Percentiles rank a stretch among this genome's conserved stretches.
Evolutionary conservation across 148 eudicot species (phyloP).

Genomic region (Simmondsia chinensis): DNA sequence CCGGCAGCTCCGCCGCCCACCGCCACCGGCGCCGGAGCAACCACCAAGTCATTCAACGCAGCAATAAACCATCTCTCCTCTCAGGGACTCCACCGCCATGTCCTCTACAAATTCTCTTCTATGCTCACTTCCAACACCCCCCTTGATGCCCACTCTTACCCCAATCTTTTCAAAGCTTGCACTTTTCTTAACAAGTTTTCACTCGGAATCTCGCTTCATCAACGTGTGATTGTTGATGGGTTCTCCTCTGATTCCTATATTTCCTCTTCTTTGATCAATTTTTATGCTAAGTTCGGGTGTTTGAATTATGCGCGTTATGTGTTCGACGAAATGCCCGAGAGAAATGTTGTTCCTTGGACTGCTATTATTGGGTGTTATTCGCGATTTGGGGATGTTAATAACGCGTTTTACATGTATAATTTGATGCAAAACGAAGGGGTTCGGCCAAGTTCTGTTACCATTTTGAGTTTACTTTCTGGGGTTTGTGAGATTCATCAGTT

Average conservation of each 20-base stretch:
- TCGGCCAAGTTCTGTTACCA: constrained; percentile 44
- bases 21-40: constrained; percentile 6
- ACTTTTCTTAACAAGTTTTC: constrained; percentile 33
- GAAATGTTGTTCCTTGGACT: constrained; percentile 77
- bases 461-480: constrained; percentile 49
- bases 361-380: constrained; percentile 69
- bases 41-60: constrained; percentile 51
- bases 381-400: constrained; percentile 21
- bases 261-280: constrained; percentile 56
- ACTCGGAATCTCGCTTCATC: constrained; percentile 55
- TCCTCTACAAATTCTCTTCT: constrained; percentile 41
- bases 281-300: constrained; percentile 44
- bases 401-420: constrained; percentile 38
- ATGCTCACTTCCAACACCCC: constrained; percentile 42
- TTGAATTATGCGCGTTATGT: constrained; percentile 39
- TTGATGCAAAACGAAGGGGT: constrained; percentile 51
- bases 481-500: constrained; percentile 31
- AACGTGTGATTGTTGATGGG: constrained; percentile 40
- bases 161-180: constrained; percentile 70
- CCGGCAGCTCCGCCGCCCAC: constrained; percentile 8
- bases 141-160: constrained; percentile 72
- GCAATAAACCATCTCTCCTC: constrained; percentile 52
- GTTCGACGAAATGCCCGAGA: constrained; percentile 65
- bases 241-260: constrained; percentile 56
- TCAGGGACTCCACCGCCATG: constrained; percentile 36